Conservation (phyloP, 768 basidiomycete genomes). For the Hortiboletus campestris region DNA sequence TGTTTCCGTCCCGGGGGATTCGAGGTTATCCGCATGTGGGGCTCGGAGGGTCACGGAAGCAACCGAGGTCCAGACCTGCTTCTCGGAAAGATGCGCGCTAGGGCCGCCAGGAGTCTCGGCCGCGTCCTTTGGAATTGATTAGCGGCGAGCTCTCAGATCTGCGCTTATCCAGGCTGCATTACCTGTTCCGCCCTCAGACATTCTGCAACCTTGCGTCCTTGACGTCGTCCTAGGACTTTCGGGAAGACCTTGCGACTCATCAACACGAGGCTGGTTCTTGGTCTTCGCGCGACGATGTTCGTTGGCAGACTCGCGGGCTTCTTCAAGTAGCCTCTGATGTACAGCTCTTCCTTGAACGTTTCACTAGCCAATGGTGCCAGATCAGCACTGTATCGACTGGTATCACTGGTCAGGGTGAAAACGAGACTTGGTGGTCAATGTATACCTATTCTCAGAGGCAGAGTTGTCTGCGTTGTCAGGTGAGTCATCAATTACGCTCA, state of each 20-base stretch:
- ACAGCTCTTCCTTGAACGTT: slow-evolving; percentile 29
- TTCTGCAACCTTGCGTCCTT: slow-evolving; percentile 18
- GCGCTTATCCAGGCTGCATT: neutral
- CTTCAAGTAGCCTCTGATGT: slow-evolving; percentile 26
- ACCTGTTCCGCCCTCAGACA: slow-evolving; percentile 17
- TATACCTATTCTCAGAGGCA: slow-evolving; percentile 14
- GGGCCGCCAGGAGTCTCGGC: neutral
- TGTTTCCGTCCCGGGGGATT: slow-evolving; percentile 14
- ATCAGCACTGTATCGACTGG: slow-evolving; percentile 6
- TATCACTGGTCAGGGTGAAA: neutral
- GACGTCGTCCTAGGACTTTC: slow-evolving; percentile 18
- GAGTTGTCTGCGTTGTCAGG: neutral
- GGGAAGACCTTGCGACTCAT: slow-evolving; percentile 6
- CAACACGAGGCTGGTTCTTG: neutral
- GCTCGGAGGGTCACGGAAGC: slow-evolving; percentile 10
- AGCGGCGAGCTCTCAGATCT: neutral
- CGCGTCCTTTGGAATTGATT: slow-evolving; percentile 7
- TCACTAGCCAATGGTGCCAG: slow-evolving; percentile 30
- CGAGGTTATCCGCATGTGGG: neutral
- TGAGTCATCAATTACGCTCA: neutral
- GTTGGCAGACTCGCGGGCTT: slow-evolving; percentile 12
- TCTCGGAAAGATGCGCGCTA: slow-evolving; percentile 1
- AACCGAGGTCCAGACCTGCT: slow-evolving; percentile 4
- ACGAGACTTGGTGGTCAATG: neutral
- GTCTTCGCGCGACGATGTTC: neutral